Percentiles rank a stretch among this genome's conserved stretches.
Conservation (phyloP, 768 basidiomycete genomes). For the Fibroporia radiculosa region DNA sequence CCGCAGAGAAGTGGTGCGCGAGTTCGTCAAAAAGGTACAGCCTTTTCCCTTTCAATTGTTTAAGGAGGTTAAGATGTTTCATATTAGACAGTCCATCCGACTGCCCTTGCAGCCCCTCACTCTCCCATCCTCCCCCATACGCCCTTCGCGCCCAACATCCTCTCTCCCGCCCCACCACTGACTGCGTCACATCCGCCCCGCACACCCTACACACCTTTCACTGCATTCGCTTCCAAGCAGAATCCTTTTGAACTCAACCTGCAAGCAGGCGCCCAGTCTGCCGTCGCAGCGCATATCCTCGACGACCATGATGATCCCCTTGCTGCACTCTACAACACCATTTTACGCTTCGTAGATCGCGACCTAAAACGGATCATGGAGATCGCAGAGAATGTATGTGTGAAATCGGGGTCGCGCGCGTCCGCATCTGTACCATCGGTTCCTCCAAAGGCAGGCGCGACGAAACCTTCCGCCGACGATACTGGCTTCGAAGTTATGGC, state of each 20-base stretch:
- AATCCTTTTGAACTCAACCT: conserved; percentile 30
- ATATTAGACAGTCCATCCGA: conserved; percentile 67
- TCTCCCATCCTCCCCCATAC: conserved; percentile 76
- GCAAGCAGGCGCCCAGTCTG: conserved; percentile 16
- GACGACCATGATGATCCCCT: conserved; percentile 65
- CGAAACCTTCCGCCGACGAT: conserved; percentile 5
- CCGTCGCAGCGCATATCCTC: conserved; percentile 40
- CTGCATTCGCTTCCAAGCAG: conserved; percentile 37
- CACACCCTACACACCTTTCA: conserved; percentile 47
- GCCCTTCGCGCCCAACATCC: conserved; percentile 40
- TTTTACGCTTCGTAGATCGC: conserved; percentile 74
- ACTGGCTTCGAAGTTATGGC: conserved; percentile 70
- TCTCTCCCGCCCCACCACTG: conserved; percentile 21
- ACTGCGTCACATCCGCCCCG: conserved; percentile 46
- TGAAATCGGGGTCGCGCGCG: conserved; percentile 34
- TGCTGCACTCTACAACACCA: conserved; percentile 69
- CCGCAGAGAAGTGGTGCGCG: conserved; percentile 58
- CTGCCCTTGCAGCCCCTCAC: conserved; percentile 57
- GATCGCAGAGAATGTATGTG: conserved; percentile 58
- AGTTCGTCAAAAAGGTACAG: conserved; percentile 69
- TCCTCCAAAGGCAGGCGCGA: neutral
- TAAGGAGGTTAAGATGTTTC: no score
- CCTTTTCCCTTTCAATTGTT: neutral
- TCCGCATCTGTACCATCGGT: neutral
- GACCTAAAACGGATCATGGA: conserved; percentile 72